Evolutionary conservation across 805 yeast species (phyloP).

Genomic region (Starmerella geochares): DNA sequence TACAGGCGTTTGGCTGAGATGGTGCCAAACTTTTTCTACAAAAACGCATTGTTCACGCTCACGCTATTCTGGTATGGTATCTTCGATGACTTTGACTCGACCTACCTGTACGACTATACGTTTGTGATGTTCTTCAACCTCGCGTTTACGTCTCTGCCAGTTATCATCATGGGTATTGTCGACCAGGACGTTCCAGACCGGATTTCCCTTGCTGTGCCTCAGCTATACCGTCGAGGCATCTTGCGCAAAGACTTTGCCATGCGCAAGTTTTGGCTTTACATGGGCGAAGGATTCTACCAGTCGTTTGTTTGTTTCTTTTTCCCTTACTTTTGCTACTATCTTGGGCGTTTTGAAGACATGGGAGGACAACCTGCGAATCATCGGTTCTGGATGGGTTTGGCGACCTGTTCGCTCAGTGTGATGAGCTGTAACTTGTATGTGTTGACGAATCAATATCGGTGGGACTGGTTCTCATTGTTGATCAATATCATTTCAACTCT

Average conservation of each 20-base stretch:
- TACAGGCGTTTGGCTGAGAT: slow-evolving; percentile 65
- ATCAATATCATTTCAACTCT: slow-evolving; percentile 48
- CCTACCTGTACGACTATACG: slow-evolving; percentile 69
- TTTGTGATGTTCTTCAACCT: slow-evolving; percentile 69
- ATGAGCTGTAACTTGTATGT: slow-evolving; percentile 58
- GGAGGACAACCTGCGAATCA: slow-evolving; percentile 36
- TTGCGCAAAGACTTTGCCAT: slow-evolving; percentile 55
- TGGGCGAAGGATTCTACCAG: slow-evolving; percentile 67
- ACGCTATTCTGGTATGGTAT: slow-evolving; percentile 73
- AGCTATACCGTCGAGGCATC: slow-evolving; percentile 60
- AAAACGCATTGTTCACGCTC: slow-evolving; percentile 63
- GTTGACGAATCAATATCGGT: slow-evolving; percentile 56
- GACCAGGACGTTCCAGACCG: slow-evolving; percentile 70
- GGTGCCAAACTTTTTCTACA: slow-evolving; percentile 74
- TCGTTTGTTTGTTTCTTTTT: slow-evolving; percentile 59
- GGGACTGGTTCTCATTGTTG: slow-evolving; percentile 63
- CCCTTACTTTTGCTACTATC: slow-evolving; percentile 50
- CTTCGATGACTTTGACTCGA: slow-evolving; percentile 59
- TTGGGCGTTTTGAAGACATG: slow-evolving; percentile 31
- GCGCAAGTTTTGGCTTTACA: slow-evolving; percentile 49
- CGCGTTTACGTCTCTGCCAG: slow-evolving; percentile 75
- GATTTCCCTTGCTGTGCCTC: slow-evolving; percentile 59
- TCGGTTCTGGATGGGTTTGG: slow-evolving; percentile 63
- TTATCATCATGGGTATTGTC: slow-evolving; percentile 58
- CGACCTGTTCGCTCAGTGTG: slow-evolving; percentile 53